Evolutionary conservation across 2,329 filamentous ascomycete genomes (phyloP).

Genomic region (Neurospora sp.): DNA sequence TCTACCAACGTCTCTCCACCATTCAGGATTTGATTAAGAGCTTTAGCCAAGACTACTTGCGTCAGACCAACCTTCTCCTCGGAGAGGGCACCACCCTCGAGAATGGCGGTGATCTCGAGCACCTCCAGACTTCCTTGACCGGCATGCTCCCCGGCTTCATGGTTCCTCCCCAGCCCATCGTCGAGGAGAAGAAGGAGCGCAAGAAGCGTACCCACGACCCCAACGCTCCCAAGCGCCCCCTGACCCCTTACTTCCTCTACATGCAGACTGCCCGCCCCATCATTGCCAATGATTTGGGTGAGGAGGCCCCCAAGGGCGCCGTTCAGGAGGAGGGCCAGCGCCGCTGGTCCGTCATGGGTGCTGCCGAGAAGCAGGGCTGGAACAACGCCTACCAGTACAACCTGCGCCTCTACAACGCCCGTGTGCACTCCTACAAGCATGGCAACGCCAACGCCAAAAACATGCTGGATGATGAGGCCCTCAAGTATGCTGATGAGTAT

Average conservation of each 20-base stretch:
- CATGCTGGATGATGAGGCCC: constrained; percentile 53
- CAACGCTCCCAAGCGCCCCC: constrained; percentile 85
- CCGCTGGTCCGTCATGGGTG: constrained; percentile 72
- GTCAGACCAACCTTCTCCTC: constrained; percentile 78
- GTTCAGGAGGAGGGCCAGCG: constrained; percentile 81
- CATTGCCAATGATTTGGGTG: constrained; percentile 69
- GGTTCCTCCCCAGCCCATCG: constrained; percentile 32
- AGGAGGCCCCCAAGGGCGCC: constrained; percentile 71
- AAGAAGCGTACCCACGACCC: constrained; percentile 83
- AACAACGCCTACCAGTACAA: constrained; percentile 60
- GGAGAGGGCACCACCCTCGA: constrained; percentile 49
- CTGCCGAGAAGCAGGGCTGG: constrained; percentile 62
- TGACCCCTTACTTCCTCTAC: constrained; percentile 93
- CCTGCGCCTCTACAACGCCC: constrained; percentile 54
- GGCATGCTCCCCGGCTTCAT: constrained; percentile 33
- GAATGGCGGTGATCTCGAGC: constrained; percentile 35
- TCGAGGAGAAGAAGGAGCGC: constrained; percentile 73
- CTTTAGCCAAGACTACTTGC: constrained; percentile 74
- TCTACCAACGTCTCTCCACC: constrained; percentile 67
- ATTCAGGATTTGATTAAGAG: constrained; percentile 72
- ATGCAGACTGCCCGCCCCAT: constrained; percentile 79
- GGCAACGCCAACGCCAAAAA: constrained; percentile 49
- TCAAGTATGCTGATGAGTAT: constrained; percentile 50
- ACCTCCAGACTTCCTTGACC: constrained; percentile 41
- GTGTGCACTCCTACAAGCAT: constrained; percentile 54